Conservation (phyloP, 805 yeast species). For the Sungouiella thailandica region DNA sequence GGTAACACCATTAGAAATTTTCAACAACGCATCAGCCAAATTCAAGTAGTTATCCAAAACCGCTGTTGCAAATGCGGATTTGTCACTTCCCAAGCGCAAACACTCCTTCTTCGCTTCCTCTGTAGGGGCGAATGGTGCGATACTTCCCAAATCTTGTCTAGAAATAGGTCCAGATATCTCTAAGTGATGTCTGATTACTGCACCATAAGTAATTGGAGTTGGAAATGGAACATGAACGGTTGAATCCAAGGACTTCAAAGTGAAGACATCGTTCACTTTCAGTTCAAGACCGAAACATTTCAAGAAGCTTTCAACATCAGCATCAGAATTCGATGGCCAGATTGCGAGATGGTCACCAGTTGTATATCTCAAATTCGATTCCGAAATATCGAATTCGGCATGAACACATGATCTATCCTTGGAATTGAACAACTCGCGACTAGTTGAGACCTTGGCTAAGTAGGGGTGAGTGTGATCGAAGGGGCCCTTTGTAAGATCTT, state of each 20-base stretch:
- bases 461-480: conserved; percentile 80
- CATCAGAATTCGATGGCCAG: conserved; percentile 87
- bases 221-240: conserved; percentile 63
- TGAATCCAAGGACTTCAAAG: conserved; percentile 64
- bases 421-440: conserved; percentile 69
- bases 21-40: conserved; percentile 67
- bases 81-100: conserved; percentile 57
- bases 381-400: conserved; percentile 78
- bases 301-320: conserved; percentile 64
- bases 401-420: conserved; percentile 77
- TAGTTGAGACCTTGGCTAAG: conserved; percentile 56
- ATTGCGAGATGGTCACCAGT: conserved; percentile 96
- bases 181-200: conserved; percentile 78
- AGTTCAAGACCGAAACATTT: conserved; percentile 54
- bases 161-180: conserved; percentile 93
- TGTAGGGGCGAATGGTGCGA: conserved; percentile 79
- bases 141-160: conserved; percentile 70
- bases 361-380: conserved; percentile 70
- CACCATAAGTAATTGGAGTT: conserved; percentile 82
- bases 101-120: conserved; percentile 48
- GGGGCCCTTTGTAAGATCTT: conserved; percentile 57
- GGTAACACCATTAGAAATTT: conserved; percentile 55
- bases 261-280: conserved; percentile 52
- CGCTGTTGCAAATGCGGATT: conserved; percentile 59
- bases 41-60: conserved; percentile 61